A percentile compares a stretch with the other conserved stretches of the same genome.
Evolutionary conservation across 2,329 filamentous ascomycete genomes (phyloP).

Genomic region (Curvularia hawaiiensis): DNA sequence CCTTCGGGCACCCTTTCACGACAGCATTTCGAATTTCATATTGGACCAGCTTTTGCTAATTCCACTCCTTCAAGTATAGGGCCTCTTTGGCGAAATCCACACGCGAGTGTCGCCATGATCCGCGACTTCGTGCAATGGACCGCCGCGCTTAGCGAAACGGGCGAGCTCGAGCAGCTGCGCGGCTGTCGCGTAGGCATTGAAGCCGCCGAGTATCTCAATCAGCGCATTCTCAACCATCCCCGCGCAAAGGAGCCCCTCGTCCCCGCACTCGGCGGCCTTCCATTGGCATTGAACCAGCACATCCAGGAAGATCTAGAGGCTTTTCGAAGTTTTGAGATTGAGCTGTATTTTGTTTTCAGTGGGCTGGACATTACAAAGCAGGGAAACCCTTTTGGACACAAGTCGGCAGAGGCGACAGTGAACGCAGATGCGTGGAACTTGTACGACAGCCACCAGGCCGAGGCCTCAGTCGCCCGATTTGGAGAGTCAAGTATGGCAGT

Average conservation of each 20-base stretch:
- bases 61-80: constrained; percentile 4
- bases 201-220: constrained; percentile 83
- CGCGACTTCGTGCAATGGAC: constrained; percentile 63
- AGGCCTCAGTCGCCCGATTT: constrained; percentile 84
- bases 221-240: constrained; percentile 63
- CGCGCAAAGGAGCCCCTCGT: constrained; percentile 82
- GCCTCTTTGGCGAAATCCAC: constrained; percentile 6
- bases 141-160: constrained; percentile 58
- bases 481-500: constrained; percentile 71
- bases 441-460: constrained; percentile 80
- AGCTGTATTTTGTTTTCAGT: constrained; percentile 90
- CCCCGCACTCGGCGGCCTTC: constrained; percentile 85
- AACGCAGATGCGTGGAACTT: constrained; percentile 84
- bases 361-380: constrained; percentile 81
- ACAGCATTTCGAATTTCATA: neutral
- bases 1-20: neutral
- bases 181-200: constrained; percentile 82
- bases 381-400: constrained; percentile 60
- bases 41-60: neutral
- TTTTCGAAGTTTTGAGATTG: constrained; percentile 72
- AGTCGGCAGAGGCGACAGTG: constrained; percentile 67
- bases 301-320: constrained; percentile 77
- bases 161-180: constrained; percentile 72
- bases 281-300: constrained; percentile 74
- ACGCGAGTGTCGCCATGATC: constrained; percentile 46